phyloP scores from a whole-genome alignment of 192 early-diverging fungal species.

The Jimgerdemannia flammicorona region DNA sequence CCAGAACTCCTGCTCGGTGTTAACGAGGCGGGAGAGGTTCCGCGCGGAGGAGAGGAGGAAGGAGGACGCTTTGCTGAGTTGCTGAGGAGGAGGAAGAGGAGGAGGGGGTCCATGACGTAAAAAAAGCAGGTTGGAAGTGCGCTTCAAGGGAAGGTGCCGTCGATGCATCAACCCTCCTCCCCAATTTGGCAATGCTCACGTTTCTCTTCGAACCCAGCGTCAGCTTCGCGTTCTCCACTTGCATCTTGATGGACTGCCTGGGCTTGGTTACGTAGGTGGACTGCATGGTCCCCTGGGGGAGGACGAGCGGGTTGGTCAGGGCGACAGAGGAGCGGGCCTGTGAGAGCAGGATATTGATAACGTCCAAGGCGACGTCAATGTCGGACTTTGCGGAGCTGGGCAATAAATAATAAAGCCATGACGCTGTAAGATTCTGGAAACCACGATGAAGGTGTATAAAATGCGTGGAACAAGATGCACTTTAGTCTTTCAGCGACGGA shows the following conservation, averaged over 20 bases:
- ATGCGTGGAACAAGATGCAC: not conserved
- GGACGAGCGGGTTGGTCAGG: slow-evolving; percentile 19
- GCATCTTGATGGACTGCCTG: slow-evolving; percentile 21
- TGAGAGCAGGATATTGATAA: slow-evolving; percentile 30
- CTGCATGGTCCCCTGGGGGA: slow-evolving; percentile 25
- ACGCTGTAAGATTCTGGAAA: not conserved
- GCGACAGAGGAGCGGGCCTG: not conserved
- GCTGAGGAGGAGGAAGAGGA: slow-evolving; percentile 4
- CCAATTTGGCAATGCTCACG: slow-evolving; percentile 1
- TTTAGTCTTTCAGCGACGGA: slow-evolving; percentile 25
- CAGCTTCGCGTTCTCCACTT: slow-evolving; percentile 23
- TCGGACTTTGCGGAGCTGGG: slow-evolving; percentile 30
- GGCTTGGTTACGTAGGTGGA: slow-evolving; percentile 37
- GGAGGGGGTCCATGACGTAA: not conserved
- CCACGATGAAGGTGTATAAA: not conserved
- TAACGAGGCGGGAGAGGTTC: slow-evolving; percentile 12
- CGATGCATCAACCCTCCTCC: not conserved
- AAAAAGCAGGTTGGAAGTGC: not conserved
- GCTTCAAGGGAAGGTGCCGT: too few relatives aligned
- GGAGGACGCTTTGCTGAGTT: slow-evolving; percentile 29
- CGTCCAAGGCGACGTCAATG: slow-evolving; percentile 37
- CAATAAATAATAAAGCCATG: not conserved
- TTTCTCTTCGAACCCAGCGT: slow-evolving; percentile 30
- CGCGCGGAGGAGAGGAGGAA: slow-evolving; percentile 22
- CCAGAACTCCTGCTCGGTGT: slow-evolving; percentile 34